Evolutionary conservation across 495 filamentous ascomycete species (phyloP).

Genomic region (Chaetomium fimeti): DNA sequence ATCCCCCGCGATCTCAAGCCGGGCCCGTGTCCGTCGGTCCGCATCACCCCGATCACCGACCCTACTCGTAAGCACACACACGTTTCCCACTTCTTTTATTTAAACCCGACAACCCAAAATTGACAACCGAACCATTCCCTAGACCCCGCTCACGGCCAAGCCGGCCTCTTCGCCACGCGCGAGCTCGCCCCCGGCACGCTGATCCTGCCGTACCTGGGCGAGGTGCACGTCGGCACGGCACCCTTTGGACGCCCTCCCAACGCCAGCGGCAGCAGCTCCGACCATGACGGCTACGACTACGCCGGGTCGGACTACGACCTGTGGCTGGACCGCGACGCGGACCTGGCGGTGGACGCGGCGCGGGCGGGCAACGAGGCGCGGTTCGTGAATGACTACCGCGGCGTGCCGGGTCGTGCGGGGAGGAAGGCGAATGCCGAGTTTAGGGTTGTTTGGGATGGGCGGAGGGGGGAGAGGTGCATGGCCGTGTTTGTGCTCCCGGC

Average conservation of each 20-base stretch:
- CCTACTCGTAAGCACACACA: constrained; percentile 27
- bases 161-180: constrained; percentile 62
- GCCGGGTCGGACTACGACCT: constrained; percentile 65
- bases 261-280: constrained; percentile 9
- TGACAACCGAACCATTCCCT: constrained; percentile 24
- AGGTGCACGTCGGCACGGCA: constrained; percentile 48
- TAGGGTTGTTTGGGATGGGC: constrained; percentile 50
- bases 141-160: constrained; percentile 63
- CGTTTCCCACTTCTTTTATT: not conserved
- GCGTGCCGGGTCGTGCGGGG: constrained; percentile 42
- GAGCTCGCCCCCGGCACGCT: constrained; percentile 56
- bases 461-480: constrained; percentile 52
- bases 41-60: constrained; percentile 54
- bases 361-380: constrained; percentile 65
- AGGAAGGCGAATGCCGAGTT: constrained; percentile 61
- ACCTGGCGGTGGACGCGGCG: constrained; percentile 63
- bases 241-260: constrained; percentile 1
- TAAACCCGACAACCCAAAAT: not conserved
- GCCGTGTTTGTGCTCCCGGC: constrained; percentile 60
- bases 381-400: constrained; percentile 74
- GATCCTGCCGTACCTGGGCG: constrained; percentile 66
- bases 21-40: constrained; percentile 50
- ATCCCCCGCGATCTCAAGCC: constrained; percentile 39
- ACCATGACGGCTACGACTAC: constrained; percentile 36
- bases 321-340: constrained; percentile 55